Evolutionary conservation across 306 rosid genomes (phyloP).

Genomic region (Prunus fruticosa): DNA sequence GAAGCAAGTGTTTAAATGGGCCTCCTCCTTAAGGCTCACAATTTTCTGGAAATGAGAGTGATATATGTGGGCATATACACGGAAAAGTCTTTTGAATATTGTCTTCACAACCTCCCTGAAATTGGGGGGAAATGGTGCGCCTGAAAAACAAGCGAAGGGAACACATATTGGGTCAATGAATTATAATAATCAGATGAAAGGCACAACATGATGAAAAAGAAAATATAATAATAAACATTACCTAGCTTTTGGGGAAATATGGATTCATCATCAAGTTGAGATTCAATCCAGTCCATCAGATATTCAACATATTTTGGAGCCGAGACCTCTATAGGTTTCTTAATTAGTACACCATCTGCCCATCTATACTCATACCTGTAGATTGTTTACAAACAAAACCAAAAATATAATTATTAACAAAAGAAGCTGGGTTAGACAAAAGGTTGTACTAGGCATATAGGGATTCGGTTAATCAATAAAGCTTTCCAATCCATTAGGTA

Average conservation of each 20-base stretch:
- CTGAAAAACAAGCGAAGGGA: slow-evolving; percentile 35
- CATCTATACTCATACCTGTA: slow-evolving; percentile 95
- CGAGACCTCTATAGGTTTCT: slow-evolving; percentile 98
- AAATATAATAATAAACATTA: slow-evolving; percentile 21
- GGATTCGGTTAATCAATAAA: background rate
- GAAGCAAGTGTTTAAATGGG: slow-evolving; percentile 98
- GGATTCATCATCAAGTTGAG: slow-evolving; percentile 98
- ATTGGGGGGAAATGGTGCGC: slow-evolving; percentile 90
- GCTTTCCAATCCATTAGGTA: background rate
- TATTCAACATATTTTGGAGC: slow-evolving; percentile 99
- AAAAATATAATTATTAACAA: background rate
- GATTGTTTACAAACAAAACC: slow-evolving; percentile 19
- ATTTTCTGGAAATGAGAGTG: slow-evolving; percentile 99
- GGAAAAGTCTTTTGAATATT: slow-evolving; percentile 89
- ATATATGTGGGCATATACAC: slow-evolving; percentile 97
- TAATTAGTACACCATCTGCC: slow-evolving; percentile 98
- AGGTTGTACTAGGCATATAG: background rate
- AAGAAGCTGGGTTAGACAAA: background rate
- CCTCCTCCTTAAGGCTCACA: slow-evolving; percentile 99
- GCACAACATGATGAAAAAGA: background rate
- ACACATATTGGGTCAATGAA: background rate
- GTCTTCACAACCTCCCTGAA: slow-evolving; percentile 98
- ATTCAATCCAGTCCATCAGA: slow-evolving; percentile 98
- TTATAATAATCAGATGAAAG: slow-evolving; percentile 12
- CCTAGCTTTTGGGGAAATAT: slow-evolving; percentile 99